A percentile compares a stretch with the other conserved stretches of the same genome.
Conservation (phyloP, 2,329 filamentous ascomycete species). For the Intubia oerlemansii region DNA sequence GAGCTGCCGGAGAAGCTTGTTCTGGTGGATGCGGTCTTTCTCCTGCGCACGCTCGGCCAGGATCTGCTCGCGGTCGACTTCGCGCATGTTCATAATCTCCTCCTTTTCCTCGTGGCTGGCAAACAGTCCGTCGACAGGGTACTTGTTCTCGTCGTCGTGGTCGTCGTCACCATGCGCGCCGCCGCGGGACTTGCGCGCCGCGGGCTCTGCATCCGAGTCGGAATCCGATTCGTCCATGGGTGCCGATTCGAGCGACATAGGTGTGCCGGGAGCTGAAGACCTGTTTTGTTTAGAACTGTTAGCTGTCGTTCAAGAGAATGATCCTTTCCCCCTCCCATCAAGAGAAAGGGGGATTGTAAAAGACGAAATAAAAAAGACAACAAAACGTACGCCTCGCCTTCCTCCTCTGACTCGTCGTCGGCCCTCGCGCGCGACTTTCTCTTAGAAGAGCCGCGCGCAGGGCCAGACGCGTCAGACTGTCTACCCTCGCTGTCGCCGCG, state of each 20-base stretch:
- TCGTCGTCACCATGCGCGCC: constrained; percentile 10
- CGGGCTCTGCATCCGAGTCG: constrained; percentile 39
- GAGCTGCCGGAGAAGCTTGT: constrained; percentile 59
- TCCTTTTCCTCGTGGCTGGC: constrained; percentile 51
- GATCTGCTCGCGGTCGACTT: constrained; percentile 78
- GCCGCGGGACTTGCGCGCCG: constrained; percentile 9
- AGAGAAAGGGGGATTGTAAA: no score
- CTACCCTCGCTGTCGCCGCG: no score
- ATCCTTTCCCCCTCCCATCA: no score
- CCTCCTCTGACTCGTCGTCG: constrained; percentile 43
- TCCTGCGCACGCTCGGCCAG: constrained; percentile 72
- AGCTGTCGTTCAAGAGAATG: background rate
- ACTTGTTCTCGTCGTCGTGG: constrained; percentile 41
- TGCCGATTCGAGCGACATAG: constrained; percentile 57
- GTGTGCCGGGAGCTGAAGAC: constrained; percentile 47
- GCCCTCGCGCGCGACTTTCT: constrained; percentile 27
- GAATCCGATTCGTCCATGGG: constrained; percentile 83
- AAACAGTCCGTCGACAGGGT: constrained; percentile 78
- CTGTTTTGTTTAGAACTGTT: constrained; percentile 20
- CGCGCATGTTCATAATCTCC: constrained; percentile 66
- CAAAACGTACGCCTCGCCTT: constrained; percentile 55
- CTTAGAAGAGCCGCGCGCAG: no score
- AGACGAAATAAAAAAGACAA: no score
- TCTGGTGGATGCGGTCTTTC: constrained; percentile 64
- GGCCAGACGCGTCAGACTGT: no score